Conservation (phyloP, 1,139 yeast species). For the Hyphopichia pseudoburtonii region DNA sequence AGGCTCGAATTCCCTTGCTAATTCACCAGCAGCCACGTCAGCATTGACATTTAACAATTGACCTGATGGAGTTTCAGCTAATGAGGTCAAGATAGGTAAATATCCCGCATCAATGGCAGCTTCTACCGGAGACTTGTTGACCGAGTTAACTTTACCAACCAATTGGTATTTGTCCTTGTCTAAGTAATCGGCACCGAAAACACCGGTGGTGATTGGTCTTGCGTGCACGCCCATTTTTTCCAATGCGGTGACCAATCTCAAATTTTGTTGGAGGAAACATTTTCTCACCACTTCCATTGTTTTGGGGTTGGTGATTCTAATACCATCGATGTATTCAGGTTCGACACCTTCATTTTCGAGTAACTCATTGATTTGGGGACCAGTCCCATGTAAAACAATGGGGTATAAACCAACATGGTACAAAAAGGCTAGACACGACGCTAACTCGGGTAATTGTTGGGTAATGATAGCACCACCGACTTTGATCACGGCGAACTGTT, state of each 20-base stretch:
- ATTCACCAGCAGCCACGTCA: constrained; percentile 97
- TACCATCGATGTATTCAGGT: constrained; percentile 95
- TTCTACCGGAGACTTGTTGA: constrained; percentile 88
- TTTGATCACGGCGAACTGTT: constrained; percentile 96
- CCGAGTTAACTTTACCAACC: constrained; percentile 86
- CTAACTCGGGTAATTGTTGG: constrained; percentile 87
- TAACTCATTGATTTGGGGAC: constrained; percentile 95
- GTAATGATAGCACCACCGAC: constrained; percentile 99
- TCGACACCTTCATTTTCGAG: constrained; percentile 93
- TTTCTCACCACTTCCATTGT: constrained; percentile 96
- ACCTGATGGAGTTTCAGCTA: constrained; percentile 95
- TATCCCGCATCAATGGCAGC: constrained; percentile 97
- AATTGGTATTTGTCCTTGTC: constrained; percentile 88
- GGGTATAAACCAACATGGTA: constrained; percentile 98
- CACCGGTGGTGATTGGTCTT: constrained; percentile 98
- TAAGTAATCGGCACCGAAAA: constrained; percentile 88
- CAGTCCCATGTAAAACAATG: constrained; percentile 95
- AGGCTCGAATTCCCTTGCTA: constrained; percentile 96
- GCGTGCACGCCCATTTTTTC: constrained; percentile 97
- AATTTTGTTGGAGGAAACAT: constrained; percentile 92
- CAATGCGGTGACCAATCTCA: constrained; percentile 90
- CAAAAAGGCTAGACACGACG: constrained; percentile 91
- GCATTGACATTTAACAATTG: constrained; percentile 97
- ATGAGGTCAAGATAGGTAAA: constrained; percentile 89
- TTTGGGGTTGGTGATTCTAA: constrained; percentile 89